Base-by-base conservation (phyloP, 768 basidiomycete species). In the Pleurotus ostreatus region DNA sequence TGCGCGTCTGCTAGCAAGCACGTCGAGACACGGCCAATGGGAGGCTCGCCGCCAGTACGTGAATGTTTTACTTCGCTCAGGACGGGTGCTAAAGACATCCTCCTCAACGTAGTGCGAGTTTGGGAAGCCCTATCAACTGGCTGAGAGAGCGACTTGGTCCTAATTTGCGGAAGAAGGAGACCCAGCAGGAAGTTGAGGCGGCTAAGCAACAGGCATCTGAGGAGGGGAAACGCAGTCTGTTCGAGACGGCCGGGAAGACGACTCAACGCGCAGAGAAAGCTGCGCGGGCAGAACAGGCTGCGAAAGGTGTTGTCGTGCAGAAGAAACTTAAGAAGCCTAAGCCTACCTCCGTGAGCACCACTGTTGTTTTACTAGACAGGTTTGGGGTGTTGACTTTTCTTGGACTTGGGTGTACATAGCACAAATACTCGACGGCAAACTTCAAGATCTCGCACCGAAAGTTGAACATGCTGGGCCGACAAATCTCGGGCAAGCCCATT, bases 391-490 rank as follows among this genome's bases (percentile, higher is more conserved):
- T 48, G 23, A 38, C 20, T 20, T 8, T 41, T 46, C 48, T 41
- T 30, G 49, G 26, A 40, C n/a, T 22, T 13, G 46, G 15, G 43
- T 4, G 12, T 20, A 20, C 9, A 5, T 43, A 97, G 94, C 94
- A 96, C 75, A 90, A 92, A 76, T 94, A 92, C 69, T 92, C 91
- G 18, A 98, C 95, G 0, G 85, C 89, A 15, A 85, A 84, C 68
- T 96, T 97, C 78, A 95, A 94, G 72, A 92, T 94, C 43, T 96
- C 94, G 3, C 89, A 88, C 63, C 83, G 95, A 55, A 99, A 98
- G 70, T 77, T 99, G 56, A 95, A 96, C 70, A 82, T 86, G 76
- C 79, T 99, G 41, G 88, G 86, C 7, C 79, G 84, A 26, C 92
- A 97, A 69, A 89, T 99, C 60, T 80, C 91, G 2, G 89, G 92